These are phyloP conservation scores for Phallus indusiatus DNA, from an alignment of 768 basidiomycete genomes.

Conservation along the genomic window DNA sequence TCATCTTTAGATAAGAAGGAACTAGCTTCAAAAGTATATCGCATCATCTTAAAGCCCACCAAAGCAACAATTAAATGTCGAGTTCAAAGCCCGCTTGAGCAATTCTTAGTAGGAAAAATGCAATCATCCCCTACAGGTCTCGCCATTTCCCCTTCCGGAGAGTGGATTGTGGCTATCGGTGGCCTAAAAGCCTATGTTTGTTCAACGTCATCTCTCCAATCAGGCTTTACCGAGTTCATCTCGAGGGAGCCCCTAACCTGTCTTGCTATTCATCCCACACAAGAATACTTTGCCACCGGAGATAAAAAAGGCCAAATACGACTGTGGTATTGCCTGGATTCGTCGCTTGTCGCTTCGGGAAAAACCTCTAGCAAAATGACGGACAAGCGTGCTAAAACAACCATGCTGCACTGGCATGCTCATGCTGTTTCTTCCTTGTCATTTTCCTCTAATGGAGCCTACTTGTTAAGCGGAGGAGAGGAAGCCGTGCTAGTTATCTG, in stretches of 20 bases:
- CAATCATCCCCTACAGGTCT: slow-evolving; percentile 50
- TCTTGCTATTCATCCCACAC: slow-evolving; percentile 77
- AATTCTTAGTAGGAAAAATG: slow-evolving; percentile 57
- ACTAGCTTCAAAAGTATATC: slow-evolving; percentile 50
- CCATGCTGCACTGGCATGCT: slow-evolving; percentile 92
- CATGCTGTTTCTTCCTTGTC: slow-evolving; percentile 81
- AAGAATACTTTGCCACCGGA: slow-evolving; percentile 94
- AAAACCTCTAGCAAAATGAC: slow-evolving; percentile 30
- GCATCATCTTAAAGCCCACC: slow-evolving; percentile 48
- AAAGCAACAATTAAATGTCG: slow-evolving; percentile 30
- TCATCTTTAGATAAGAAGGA: slow-evolving; percentile 22
- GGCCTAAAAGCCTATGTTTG: slow-evolving; percentile 75
- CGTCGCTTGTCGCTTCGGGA: slow-evolving; percentile 26
- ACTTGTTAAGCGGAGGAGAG: slow-evolving; percentile 89
- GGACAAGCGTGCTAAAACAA: slow-evolving; percentile 76
- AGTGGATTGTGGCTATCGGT: slow-evolving; percentile 66
- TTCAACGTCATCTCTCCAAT: slow-evolving; percentile 40
- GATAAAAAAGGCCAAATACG: slow-evolving; percentile 78
- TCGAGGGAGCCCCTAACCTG: slow-evolving; percentile 75
- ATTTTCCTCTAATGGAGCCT: slow-evolving; percentile 87
- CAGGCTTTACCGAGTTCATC: slow-evolving; percentile 75
- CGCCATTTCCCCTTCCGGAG: slow-evolving; percentile 64
- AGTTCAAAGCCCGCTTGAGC: slow-evolving; percentile 39
- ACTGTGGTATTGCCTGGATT: slow-evolving; percentile 86
- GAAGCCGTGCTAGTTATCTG: slow-evolving; percentile 96